phyloP scores from a whole-genome alignment of 176 grass and related monocot genomes.

The Rhynchospora pubera region DNA sequence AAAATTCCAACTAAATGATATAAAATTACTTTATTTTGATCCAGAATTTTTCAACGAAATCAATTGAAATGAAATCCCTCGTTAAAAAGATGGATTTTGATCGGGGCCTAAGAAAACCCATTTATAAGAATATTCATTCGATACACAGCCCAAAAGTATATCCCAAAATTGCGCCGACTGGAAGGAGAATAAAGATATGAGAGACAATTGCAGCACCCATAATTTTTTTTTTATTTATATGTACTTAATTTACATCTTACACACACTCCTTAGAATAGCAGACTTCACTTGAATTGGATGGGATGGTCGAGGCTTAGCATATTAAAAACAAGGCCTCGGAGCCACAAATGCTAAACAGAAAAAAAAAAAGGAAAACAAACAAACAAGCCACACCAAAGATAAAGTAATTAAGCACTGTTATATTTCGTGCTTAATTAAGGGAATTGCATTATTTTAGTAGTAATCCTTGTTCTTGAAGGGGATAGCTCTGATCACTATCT shows the following conservation, averaged over 20 bases:
- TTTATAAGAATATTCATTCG: background rate
- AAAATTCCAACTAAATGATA: too few species aligned
- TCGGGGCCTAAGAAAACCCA: background rate
- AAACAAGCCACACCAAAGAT: slow-evolving; percentile 16
- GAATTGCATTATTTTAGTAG: slow-evolving; percentile 14
- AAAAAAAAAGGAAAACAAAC: background rate
- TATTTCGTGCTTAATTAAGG: background rate
- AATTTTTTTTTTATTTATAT: slow-evolving; percentile 9
- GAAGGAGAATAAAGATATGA: background rate
- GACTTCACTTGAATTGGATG: background rate
- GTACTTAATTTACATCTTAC: slow-evolving; percentile 30
- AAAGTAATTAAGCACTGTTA: background rate
- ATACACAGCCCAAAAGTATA: background rate
- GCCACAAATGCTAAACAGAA: background rate
- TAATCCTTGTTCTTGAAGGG: slow-evolving; percentile 45
- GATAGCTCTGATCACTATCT: slow-evolving; percentile 47
- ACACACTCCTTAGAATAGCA: slow-evolving; percentile 5
- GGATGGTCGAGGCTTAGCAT: slow-evolving; percentile 14
- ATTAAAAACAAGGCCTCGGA: slow-evolving; percentile 8
- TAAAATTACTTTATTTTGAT: too few species aligned
- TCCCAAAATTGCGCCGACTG: background rate
- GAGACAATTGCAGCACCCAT: background rate
- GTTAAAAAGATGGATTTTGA: too few species aligned
- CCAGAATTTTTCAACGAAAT: too few species aligned
- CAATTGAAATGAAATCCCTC: too few species aligned